Percentiles rank a stretch among this genome's conserved stretches.
Conservation (phyloP, 2,329 filamentous ascomycete species). For the Lecanosticta acicola region DNA sequence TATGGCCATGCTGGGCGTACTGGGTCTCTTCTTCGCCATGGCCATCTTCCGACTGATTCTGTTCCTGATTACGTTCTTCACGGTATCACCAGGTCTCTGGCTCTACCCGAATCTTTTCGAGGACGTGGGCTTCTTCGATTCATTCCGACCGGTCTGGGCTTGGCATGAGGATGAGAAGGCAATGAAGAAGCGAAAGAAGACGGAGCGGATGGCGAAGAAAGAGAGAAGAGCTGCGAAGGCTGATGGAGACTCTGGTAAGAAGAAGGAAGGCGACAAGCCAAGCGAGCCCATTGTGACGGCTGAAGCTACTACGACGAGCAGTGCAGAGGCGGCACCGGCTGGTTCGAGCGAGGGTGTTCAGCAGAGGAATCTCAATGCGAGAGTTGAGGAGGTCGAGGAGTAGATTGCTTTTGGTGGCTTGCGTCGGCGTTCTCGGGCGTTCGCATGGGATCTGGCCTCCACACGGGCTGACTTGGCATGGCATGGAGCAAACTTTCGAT, state of each 20-base stretch:
- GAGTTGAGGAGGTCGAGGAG: conserved; percentile 30
- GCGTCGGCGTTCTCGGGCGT: conserved; percentile 15
- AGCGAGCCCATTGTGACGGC: conserved; percentile 10
- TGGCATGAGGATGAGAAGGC: conserved; percentile 64
- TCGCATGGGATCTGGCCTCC: background rate
- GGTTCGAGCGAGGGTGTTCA: conserved; percentile 13
- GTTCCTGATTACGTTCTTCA: conserved; percentile 88
- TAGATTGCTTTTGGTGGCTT: conserved; percentile 14
- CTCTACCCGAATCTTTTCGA: conserved; percentile 97
- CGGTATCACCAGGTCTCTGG: conserved; percentile 83
- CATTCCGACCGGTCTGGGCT: conserved; percentile 91
- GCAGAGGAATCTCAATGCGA: conserved; percentile 24
- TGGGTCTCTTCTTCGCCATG: conserved; percentile 95
- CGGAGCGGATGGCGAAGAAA: conserved; percentile 30
- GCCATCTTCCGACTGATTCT: conserved; percentile 93
- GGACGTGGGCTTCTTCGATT: conserved; percentile 96
- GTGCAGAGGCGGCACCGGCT: conserved; percentile 15
- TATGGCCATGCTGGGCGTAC: conserved; percentile 83
- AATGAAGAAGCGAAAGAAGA: conserved; percentile 35
- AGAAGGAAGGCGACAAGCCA: conserved; percentile 12
- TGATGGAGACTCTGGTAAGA: conserved; percentile 22
- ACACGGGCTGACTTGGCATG: background rate
- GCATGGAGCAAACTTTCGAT: background rate
- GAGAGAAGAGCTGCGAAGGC: conserved; percentile 28
- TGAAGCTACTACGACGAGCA: conserved; percentile 19